A percentile compares a stretch with the other conserved stretches of the same genome.
These are phyloP conservation scores for Marasmius oreades DNA, from an alignment of 1,284 basidiomycete genomes.

Conservation along the genomic window DNA sequence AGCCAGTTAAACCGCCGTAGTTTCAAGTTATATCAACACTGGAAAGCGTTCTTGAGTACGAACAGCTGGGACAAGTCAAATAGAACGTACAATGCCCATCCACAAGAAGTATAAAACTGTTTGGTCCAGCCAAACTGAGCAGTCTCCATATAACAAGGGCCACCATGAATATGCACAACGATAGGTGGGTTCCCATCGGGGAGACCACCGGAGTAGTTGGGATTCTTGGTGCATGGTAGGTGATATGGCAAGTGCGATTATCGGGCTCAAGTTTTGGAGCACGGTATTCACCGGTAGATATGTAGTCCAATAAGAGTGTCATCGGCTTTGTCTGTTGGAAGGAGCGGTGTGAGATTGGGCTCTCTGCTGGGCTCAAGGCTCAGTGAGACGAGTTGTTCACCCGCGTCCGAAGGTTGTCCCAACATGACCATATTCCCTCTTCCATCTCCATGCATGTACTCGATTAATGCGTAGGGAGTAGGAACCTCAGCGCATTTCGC, in stretches of 20 bases:
- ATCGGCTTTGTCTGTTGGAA: not conserved
- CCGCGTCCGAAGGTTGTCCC: conserved; percentile 8
- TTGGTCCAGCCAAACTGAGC: conserved; percentile 3
- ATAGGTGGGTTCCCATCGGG: conserved; percentile 2
- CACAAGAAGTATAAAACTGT: conserved; percentile 5
- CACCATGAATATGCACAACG: conserved; percentile 6
- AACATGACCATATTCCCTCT: conserved; percentile 18
- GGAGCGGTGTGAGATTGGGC: conserved; percentile 1
- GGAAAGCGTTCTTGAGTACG: not conserved
- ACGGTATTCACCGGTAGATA: conserved; percentile 5
- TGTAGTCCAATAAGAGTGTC: not conserved
- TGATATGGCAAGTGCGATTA: conserved; percentile 5
- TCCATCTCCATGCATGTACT: conserved; percentile 17
- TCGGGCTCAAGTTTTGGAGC: not conserved
- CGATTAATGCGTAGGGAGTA: conserved; percentile 15
- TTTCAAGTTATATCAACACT: conserved; percentile 6
- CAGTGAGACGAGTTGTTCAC: conserved; percentile 1
- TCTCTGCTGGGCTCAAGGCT: not conserved
- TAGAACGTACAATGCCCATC: conserved; percentile 1
- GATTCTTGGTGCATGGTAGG: conserved; percentile 4
- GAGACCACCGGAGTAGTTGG: conserved; percentile 5
- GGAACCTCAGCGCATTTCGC: conserved; percentile 13
- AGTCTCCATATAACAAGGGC: conserved; percentile 7
- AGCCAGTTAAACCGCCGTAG: conserved; percentile 6
- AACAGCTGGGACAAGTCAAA: too few species aligned